Base-by-base conservation (phyloP, 768 basidiomycete genomes). In the Russula lepida region DNA sequence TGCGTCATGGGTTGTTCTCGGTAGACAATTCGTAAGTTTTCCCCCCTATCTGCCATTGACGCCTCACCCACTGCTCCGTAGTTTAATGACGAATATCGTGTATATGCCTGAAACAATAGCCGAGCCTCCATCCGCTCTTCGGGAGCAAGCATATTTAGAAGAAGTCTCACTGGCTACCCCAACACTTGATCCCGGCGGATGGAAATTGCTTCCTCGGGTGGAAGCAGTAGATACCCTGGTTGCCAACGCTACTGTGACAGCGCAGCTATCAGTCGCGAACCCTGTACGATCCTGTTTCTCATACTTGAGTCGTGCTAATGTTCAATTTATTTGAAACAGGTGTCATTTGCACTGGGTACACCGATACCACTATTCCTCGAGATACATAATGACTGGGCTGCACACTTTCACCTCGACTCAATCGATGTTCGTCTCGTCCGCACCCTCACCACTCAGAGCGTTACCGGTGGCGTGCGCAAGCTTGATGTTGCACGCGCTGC, bases 91-190 rank as follows among this genome's bases (percentile, higher is more conserved):
- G 12, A 48, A 58, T 30, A 49, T 68, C 49, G 56, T 39, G 2
- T 68, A 66, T 27, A 23, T 66, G 1, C 67, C 67, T n/a, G 56
- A 59, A 41, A 60, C 67, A 32, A 49, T 47, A 23, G 60, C 67
- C 13, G 65, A 58, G 15, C 50, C 30, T 21, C 67, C 67, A 2
- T 62, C 68, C 6, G 0, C 21, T 9, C 56, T 66, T 21, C 56
- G 68, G 12, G 56, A 64, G 37, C 41, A 35, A 30, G 68, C 65
- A 19, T 68, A 68, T 28, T 3, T 48, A 19, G 35, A 64, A 8
- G 47, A 37, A 7, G n/a, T 19, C 1, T 39, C 58, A 6, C 28
- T 60, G 3, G 27, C 43, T 21, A 25, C 54, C 5, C 68, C 68
- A 0, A 33, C 11, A 2, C 46, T 39, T 21, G 68, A 68, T 33